Base-by-base conservation (phyloP, 257 asterid genomes). In the Nicotiana noctiflora region DNA sequence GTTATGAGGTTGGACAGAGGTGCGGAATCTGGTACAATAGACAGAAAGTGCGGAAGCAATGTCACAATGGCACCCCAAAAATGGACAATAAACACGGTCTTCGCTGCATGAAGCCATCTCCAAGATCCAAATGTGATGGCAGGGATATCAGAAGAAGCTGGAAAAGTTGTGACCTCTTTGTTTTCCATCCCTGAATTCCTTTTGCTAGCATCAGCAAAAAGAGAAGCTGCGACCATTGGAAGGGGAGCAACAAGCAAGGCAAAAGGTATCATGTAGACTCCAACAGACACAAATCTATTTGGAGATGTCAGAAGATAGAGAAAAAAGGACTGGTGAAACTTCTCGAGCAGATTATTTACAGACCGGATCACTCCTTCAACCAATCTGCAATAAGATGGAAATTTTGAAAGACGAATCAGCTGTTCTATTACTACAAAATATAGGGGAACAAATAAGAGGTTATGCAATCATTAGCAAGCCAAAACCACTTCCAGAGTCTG, bases 311-410 rank as follows among this genome's bases (percentile, higher is more conserved):
- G 63, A 80, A 96, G 98, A 84, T 96, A 92, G 10, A 96, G 92
- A 79, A 96, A 96, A 87, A 90, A 94, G 29, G 99, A 96, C 76
- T 94, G 99, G 86, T 96, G 99, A 82, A 96, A 96, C 88, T 94
- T 96, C 92, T 96, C 99, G 2, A 96, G 98, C 75, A 96, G 97
- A 88, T 96, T 96, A 88, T 96, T 96, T 70, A 92, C 94, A 14
- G 97, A 92, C 19, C 97, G 88, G 53, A 94, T 81, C 81, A 92
- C 93, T 82, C 94, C 96, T 91, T 96, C 99, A 52, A 96, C 87
- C 90, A 96, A 88, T 91, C 99, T 96, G 99, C 78, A 65, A 79
- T 13, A 29, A 25, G 75, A 52, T 9, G 25, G 44, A 74, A 23
- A 74, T 44, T 21, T 70, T 21, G 32, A 0, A 46, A 44, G 60